Evolutionary conservation across 2,329 filamentous ascomycete genomes (phyloP).

Genomic region (Rugonectria rugulosa): DNA sequence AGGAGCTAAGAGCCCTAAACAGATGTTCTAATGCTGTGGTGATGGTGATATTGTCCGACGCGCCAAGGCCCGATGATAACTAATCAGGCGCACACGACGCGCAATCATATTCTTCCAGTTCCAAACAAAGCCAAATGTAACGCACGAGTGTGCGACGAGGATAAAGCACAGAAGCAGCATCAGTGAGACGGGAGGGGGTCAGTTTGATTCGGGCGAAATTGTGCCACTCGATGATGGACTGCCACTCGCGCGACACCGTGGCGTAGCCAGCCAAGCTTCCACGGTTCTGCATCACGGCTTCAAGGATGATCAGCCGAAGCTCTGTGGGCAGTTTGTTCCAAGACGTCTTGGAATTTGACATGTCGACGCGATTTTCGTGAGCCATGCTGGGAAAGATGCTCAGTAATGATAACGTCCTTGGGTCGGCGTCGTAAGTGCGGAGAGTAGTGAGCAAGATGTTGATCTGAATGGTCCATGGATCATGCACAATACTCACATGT

Average conservation of each 20-base stretch:
- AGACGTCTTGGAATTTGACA: too few relatives aligned
- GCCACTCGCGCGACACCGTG: constrained; percentile 21
- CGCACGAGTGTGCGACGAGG: constrained; percentile 38
- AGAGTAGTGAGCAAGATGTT: too few relatives aligned
- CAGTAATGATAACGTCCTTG: too few relatives aligned
- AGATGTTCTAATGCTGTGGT: constrained; percentile 35
- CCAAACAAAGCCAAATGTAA: constrained; percentile 35
- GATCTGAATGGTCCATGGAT: too few relatives aligned
- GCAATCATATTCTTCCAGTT: constrained; percentile 31
- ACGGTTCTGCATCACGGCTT: neutral
- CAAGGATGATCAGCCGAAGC: neutral
- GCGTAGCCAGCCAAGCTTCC: constrained; percentile 5
- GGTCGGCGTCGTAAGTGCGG: too few relatives aligned
- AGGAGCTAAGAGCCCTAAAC: constrained; percentile 41
- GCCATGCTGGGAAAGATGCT: too few relatives aligned
- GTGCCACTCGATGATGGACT: constrained; percentile 9
- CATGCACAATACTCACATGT: too few relatives aligned
- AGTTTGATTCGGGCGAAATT: constrained; percentile 37
- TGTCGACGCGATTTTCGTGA: too few relatives aligned
- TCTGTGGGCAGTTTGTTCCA: neutral
- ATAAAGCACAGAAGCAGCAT: constrained; percentile 38
- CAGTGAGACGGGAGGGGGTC: constrained; percentile 38
- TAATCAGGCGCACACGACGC: neutral
- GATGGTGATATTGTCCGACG: constrained; percentile 26
- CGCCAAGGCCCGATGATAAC: neutral